These are phyloP conservation scores for Lippia alba DNA, from an alignment of 305 asterid species.

Conservation along the genomic window DNA sequence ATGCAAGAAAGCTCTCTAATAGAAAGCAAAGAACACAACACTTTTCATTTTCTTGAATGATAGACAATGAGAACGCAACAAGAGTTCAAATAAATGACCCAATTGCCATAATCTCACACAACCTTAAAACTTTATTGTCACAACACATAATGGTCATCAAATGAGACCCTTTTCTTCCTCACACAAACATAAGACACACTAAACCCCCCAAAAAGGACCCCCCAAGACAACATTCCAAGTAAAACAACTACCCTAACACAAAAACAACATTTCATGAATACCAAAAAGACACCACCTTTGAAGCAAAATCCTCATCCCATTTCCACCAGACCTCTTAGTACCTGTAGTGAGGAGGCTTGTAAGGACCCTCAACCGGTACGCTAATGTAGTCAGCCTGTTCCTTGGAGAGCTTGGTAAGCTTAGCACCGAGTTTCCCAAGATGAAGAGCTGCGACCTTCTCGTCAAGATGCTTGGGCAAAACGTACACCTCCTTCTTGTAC, in stretches of 20 bases:
- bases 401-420: slow-evolving; percentile 59
- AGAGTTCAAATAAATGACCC: background rate
- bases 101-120: slow-evolving; percentile 22
- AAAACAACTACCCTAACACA: slow-evolving; percentile 1
- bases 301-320: background rate
- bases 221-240: background rate
- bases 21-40: slow-evolving; percentile 1
- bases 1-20: background rate
- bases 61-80: background rate
- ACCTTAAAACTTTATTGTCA: slow-evolving; percentile 20
- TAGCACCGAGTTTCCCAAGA: slow-evolving; percentile 69
- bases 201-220: background rate
- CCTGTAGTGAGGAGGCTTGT: slow-evolving; percentile 71
- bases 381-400: slow-evolving; percentile 68
- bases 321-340: slow-evolving; percentile 39
- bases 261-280: background rate
- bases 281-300: background rate
- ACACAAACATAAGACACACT: background rate
- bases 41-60: background rate
- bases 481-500: slow-evolving; percentile 61
- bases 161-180: slow-evolving; percentile 23
- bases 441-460: slow-evolving; percentile 76
- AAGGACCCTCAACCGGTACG: slow-evolving; percentile 67
- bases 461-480: slow-evolving; percentile 65
- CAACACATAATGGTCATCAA: slow-evolving; percentile 5